Evolutionary conservation across 2,329 filamentous ascomycete genomes (phyloP), one percentile per base, ranked within the genome.

Genomic region (Paraconiothyrium brasiliense): DNA sequence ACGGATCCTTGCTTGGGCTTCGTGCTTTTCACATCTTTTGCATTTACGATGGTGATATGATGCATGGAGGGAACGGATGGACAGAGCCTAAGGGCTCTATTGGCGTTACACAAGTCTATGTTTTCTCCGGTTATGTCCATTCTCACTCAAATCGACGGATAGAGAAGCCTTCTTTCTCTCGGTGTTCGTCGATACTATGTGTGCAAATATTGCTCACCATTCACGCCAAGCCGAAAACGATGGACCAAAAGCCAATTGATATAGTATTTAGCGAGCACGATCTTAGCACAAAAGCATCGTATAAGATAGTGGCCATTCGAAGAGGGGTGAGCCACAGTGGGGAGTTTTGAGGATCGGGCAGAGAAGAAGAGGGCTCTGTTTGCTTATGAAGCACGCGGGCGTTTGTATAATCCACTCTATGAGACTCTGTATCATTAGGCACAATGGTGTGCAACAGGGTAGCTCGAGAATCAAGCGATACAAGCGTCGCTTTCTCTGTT

Each of bases 11-110:
- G n/a, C 39, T 51, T 48, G 22, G 41, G 32, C 54, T 56, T 63
- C 61, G 57, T 66, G 65, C 69, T 70, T 67, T 66, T 74, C 66
- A 64, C 69, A 77, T 76, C 64, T 77, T 73, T 65, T 74, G 74
- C 75, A 77, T 78, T 77, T 78, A 78, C 70, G 72, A 77, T 68
- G 74, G 72, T 72, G 67, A 74, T 70, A 73, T 68, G 73, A 77
- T 71, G 72, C 72, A 77, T 73, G 71, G 72, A 71, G 67, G 68
- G 65, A 61, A 61, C 62, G 41, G 51, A 47, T 47, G 60, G 57
- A 56, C 27, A 63, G 54, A 63, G 68, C 67, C 59, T 58, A 60
- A 57, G 51, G 68, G 61, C 64, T 70, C n/a, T 71, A 64, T 70
- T 69, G 74, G 73, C 70, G 72, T 75, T 71, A 47, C 51, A 62